phyloP scores from a whole-genome alignment of 139 green algal species.

The Picochlorum sp. region DNA sequence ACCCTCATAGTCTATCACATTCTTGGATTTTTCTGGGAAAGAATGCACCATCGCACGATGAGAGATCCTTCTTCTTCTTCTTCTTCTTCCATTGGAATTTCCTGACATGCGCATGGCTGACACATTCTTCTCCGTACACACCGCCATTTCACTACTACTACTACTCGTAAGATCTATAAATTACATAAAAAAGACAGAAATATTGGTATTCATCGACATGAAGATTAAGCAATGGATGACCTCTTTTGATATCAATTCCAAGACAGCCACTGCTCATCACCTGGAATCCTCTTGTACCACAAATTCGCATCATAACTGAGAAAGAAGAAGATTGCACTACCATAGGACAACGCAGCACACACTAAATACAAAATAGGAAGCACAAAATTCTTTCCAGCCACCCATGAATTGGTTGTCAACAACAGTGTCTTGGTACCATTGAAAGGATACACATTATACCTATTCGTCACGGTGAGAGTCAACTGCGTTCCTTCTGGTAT shows the following conservation, averaged over 20 bases:
- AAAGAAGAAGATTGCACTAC: slow-evolving; percentile 32
- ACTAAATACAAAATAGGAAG: slow-evolving; percentile 56
- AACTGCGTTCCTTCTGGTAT: slow-evolving; percentile 39
- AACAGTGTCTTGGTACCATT: slow-evolving; percentile 43
- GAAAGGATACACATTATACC: slow-evolving; percentile 72
- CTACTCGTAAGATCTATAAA: no score
- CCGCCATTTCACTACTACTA: no score
- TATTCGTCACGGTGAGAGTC: slow-evolving; percentile 46
- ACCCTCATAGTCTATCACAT: no score
- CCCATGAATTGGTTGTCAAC: slow-evolving; percentile 61
- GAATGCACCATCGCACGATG: no score
- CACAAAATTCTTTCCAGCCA: slow-evolving; percentile 67
- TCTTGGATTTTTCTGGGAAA: no score
- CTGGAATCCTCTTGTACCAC: slow-evolving; percentile 18
- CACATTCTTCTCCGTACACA: no score
- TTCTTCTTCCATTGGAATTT: no score
- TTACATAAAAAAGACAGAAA: no score
- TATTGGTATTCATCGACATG: no score
- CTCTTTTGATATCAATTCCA: slow-evolving; percentile 5
- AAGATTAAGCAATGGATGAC: no score
- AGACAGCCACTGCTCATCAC: slow-evolving; percentile 9
- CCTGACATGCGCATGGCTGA: no score
- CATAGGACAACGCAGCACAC: slow-evolving; percentile 28
- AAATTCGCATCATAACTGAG: slow-evolving; percentile 16
- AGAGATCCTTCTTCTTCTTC: no score